phyloP scores from a whole-genome alignment of 352 stramenopile species.

The Pythium dissotocum region DNA sequence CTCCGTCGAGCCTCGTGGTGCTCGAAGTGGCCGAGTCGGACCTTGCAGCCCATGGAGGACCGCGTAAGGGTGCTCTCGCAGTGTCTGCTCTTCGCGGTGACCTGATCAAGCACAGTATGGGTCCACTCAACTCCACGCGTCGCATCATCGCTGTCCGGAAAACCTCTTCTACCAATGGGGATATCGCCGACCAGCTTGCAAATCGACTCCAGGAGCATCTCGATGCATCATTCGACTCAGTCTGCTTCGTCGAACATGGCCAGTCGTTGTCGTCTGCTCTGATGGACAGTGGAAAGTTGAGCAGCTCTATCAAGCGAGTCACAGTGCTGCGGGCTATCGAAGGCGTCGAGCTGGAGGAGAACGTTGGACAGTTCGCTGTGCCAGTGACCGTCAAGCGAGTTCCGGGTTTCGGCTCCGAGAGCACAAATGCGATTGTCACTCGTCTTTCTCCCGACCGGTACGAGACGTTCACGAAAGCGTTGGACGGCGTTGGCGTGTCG shows the following conservation, averaged over 20 bases:
- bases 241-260: neutral
- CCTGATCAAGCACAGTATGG: slow-evolving; percentile 12
- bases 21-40: slow-evolving; percentile 10
- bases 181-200: neutral
- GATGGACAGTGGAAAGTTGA: neutral
- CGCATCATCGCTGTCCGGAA: slow-evolving; percentile 14
- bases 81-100: neutral
- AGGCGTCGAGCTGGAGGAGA: neutral
- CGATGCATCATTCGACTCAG: neutral
- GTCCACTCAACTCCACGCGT: slow-evolving; percentile 1
- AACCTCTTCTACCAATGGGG: neutral
- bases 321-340: slow-evolving; percentile 2
- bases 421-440: neutral
- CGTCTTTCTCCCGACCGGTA: slow-evolving; percentile 3
- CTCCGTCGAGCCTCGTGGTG: slow-evolving; percentile 8
- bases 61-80: neutral
- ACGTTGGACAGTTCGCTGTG: neutral
- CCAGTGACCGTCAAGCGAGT: slow-evolving; percentile 9
- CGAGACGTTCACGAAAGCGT: slow-evolving; percentile 5
- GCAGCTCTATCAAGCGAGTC: neutral
- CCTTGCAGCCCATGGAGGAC: neutral
- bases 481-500: slow-evolving; percentile 14
- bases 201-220: neutral
- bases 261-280: neutral
- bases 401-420: neutral